Conservation (phyloP, 2,329 filamentous ascomycete genomes). For the Teratosphaeria destructans region DNA sequence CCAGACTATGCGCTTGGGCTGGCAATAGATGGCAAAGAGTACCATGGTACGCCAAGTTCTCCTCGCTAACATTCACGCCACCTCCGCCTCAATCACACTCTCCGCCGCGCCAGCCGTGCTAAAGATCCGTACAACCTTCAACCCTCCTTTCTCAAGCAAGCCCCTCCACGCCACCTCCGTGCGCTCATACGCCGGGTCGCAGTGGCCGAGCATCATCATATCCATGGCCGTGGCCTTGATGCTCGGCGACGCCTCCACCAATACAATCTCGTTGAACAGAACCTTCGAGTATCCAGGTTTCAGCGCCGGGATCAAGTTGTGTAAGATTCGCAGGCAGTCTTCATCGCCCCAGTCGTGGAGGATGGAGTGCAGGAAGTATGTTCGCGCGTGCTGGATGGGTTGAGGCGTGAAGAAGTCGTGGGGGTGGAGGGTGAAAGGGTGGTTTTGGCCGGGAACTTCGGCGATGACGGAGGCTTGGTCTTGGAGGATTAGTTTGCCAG, state of each 20-base stretch:
- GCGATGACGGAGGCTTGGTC: background rate
- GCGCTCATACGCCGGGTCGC: background rate
- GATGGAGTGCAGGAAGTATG: slow-evolving; percentile 15
- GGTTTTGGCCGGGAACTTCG: background rate
- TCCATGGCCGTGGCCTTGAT: background rate
- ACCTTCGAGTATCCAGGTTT: slow-evolving; percentile 14
- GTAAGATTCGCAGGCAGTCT: slow-evolving; percentile 9
- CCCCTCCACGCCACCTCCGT: background rate
- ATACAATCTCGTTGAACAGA: slow-evolving; percentile 14
- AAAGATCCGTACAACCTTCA: background rate
- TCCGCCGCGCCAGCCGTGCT: background rate
- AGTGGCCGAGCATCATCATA: background rate
- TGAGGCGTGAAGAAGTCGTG: slow-evolving; percentile 9
- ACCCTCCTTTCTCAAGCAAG: background rate
- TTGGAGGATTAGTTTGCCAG: background rate
- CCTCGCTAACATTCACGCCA: background rate
- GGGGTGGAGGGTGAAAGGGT: background rate
- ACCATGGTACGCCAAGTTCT: too few relatives aligned
- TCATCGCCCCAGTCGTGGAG: slow-evolving; percentile 19
- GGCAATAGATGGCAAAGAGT: background rate
- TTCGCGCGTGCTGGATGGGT: slow-evolving; percentile 8
- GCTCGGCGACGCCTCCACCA: background rate
- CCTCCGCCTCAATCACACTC: background rate
- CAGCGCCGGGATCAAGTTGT: slow-evolving; percentile 13
- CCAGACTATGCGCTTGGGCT: background rate